A percentile compares a stretch with the other conserved stretches of the same genome.
Conservation (phyloP, 2,329 filamentous ascomycete species). For the Neofusicoccum cordaticola region DNA sequence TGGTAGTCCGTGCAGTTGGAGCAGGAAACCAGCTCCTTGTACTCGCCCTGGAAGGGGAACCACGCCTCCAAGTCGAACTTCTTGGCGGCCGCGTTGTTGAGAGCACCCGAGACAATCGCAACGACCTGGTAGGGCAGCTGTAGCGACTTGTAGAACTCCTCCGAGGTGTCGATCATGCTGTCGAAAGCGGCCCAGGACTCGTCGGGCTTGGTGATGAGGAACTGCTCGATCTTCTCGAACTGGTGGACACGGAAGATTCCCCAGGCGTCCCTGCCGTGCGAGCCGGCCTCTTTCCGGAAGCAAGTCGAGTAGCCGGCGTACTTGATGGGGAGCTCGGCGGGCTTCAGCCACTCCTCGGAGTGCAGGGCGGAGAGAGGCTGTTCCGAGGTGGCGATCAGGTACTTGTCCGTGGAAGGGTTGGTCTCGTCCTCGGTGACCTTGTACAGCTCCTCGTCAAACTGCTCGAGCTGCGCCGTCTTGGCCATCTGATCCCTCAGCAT, state of each 20-base stretch:
- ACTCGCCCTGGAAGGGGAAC: constrained; percentile 95
- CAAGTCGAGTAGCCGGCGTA: constrained; percentile 87
- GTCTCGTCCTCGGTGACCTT: constrained; percentile 86
- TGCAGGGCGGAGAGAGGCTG: constrained; percentile 93
- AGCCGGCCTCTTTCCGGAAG: constrained; percentile 92
- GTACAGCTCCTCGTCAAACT: constrained; percentile 98
- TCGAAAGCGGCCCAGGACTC: constrained; percentile 93
- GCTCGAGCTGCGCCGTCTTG: constrained; percentile 94
- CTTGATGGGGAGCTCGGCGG: constrained; percentile 84
- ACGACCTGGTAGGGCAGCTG: constrained; percentile 88
- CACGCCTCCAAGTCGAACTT: constrained; percentile 96
- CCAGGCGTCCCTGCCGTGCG: constrained; percentile 91
- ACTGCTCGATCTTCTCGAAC: constrained; percentile 92
- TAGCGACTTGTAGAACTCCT: constrained; percentile 92
- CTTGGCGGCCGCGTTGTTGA: constrained; percentile 66
- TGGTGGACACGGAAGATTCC: constrained; percentile 97
- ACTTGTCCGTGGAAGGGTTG: constrained; percentile 78
- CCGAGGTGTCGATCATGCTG: constrained; percentile 83
- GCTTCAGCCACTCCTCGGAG: constrained; percentile 86
- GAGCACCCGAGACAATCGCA: constrained; percentile 89
- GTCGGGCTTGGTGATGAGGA: constrained; percentile 73
- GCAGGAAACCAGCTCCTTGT: constrained; percentile 96
- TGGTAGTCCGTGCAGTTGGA: constrained; percentile 99
- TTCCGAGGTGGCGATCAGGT: constrained; percentile 79
- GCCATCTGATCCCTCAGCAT: constrained; percentile 96